phyloP scores from a whole-genome alignment of 169 alveolate species.

The Prorocentrum cordatum region DNA sequence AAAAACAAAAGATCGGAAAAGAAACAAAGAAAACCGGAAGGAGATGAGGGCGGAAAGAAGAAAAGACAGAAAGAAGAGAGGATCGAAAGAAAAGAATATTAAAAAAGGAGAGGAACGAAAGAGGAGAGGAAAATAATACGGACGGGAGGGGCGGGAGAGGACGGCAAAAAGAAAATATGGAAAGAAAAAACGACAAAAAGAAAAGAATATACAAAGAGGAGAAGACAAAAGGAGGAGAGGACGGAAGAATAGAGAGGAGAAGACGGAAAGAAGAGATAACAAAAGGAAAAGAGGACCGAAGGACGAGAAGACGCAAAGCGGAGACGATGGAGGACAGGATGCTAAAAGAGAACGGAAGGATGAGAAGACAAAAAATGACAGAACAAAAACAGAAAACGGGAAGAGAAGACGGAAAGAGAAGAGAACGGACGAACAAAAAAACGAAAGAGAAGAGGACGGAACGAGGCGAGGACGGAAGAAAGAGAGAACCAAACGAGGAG shows the following conservation, averaged over 20 bases:
- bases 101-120: not conserved
- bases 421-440: not conserved
- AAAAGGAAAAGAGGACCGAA: not conserved
- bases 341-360: not conserved
- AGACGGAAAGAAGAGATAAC: not conserved
- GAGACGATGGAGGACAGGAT: not conserved
- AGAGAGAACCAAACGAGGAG: conserved; percentile 17
- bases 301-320: not conserved
- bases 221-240: not conserved
- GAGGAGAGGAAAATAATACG: not conserved
- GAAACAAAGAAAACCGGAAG: not conserved
- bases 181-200: not conserved
- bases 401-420: not conserved
- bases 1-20: not conserved
- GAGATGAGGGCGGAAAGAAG: not conserved
- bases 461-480: too few species aligned
- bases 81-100: not conserved
- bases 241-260: not conserved
- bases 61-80: not conserved
- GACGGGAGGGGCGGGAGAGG: not conserved
- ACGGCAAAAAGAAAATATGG: not conserved
- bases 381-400: not conserved
- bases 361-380: too few species aligned
- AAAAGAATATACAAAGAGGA: not conserved
- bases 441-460: not conserved